Conservation (phyloP, 2,329 filamentous ascomycete genomes). For the Fusarium verrucosum region DNA sequence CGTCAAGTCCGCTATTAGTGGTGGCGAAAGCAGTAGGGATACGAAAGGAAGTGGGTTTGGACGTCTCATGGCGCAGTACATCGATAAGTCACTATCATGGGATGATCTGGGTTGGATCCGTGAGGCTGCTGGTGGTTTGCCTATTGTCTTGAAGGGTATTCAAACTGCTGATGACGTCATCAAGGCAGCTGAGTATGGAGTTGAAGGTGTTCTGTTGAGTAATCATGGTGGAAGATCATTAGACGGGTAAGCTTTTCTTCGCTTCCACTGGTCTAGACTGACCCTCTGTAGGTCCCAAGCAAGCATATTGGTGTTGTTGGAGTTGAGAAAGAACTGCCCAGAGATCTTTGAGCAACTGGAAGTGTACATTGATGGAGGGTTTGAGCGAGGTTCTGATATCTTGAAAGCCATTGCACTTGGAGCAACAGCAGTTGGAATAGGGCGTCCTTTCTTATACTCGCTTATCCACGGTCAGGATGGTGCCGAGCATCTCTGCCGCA, state of each 20-base stretch:
- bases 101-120: conserved; percentile 63
- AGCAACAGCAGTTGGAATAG: conserved; percentile 63
- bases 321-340: conserved; percentile 59
- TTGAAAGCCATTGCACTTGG: conserved; percentile 63
- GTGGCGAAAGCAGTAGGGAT: conserved; percentile 57
- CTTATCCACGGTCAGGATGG: conserved; percentile 64
- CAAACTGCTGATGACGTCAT: conserved; percentile 65
- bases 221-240: conserved; percentile 68
- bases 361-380: conserved; percentile 63
- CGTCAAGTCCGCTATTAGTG: conserved; percentile 50
- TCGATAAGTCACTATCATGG: conserved; percentile 63
- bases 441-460: conserved; percentile 62
- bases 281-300: conserved; percentile 48
- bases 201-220: conserved; percentile 64
- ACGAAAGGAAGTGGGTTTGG: conserved; percentile 64
- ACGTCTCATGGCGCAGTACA: conserved; percentile 60
- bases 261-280: neutral
- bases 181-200: conserved; percentile 57
- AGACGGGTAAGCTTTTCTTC: conserved; percentile 51
- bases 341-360: conserved; percentile 60
- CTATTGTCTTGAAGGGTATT: conserved; percentile 66
- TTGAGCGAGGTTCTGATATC: conserved; percentile 63
- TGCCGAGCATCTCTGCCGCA: conserved; percentile 62
- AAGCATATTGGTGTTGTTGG: conserved; percentile 60
- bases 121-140: conserved; percentile 52